Evolutionary conservation across 2,329 filamentous ascomycete genomes (phyloP).

Genomic region (Hypoxylon sp.): DNA sequence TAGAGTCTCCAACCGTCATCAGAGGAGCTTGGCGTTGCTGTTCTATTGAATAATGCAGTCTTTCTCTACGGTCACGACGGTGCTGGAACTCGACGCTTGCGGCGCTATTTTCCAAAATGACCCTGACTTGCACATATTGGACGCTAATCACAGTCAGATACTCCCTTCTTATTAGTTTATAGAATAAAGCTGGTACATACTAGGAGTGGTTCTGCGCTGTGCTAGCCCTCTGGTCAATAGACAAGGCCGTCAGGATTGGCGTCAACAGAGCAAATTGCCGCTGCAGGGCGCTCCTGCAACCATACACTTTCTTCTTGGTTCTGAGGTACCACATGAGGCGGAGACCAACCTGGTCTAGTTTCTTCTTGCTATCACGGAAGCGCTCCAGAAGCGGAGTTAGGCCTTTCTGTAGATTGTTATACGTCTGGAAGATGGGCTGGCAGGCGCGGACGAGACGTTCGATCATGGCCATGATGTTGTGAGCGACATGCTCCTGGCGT

Average conservation of each 20-base stretch:
- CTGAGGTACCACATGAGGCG: conserved; percentile 12
- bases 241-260: background rate
- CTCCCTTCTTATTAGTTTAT: background rate
- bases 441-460: conserved; percentile 3
- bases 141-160: background rate
- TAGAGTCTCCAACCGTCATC: background rate
- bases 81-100: background rate
- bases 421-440: conserved; percentile 4
- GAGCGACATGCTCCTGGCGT: background rate
- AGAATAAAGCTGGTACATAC: background rate
- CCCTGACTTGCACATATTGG: background rate
- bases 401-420: conserved; percentile 4
- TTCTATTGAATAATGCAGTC: background rate
- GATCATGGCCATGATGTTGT: background rate
- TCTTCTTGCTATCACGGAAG: conserved; percentile 9
- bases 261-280: conserved; percentile 5
- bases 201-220: background rate
- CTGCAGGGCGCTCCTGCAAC: conserved; percentile 1
- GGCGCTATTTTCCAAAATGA: conserved; percentile 7
- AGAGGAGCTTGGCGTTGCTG: background rate
- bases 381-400: conserved; percentile 9
- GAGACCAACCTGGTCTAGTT: conserved; percentile 7
- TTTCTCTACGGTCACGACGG: background rate
- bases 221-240: background rate
- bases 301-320: conserved; percentile 7